Base-by-base conservation (phyloP, 345 rosid genomes). In the Lepidium aucheri region DNA sequence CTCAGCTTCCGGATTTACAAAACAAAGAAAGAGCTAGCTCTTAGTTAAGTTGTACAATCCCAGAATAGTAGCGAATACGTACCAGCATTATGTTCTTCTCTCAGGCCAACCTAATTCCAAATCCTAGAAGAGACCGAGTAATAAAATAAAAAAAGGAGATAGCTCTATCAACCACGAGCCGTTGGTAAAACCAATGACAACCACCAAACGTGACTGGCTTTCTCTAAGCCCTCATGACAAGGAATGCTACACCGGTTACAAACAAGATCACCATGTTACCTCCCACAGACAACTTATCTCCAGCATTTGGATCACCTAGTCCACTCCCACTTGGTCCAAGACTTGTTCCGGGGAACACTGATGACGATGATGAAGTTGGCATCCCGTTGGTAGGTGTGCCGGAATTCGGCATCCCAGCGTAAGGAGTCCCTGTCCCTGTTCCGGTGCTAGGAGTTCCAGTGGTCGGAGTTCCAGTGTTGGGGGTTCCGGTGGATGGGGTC, bases 301-400 rank as follows among this genome's bases (percentile, higher is more conserved):
- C 77, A 30, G 73, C 32, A 20, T 46, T 74, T 5, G 68, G 69
- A 74, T 74, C 77, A 0, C 46, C 51, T 3, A 65, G 18, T 5
- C 72, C 71, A 0, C 68, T 60, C 6, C 77, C 77, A 3, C 53
- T 61, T 8, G 77, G 77, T 45, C 77, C 77, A 67, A 74, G 22
- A 49, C 64, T 67, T 54, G 77, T 74, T 0, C 77, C 77, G 0
- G 77, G 77, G 62, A 74, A 74, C 32, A 74, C 73, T 0, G 77
- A 74, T 11, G 77, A 74, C 0, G 77, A 61, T 0, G 77, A 74
- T 3, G 77, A 74, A 38, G 73, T 17, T 39, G 77, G 77, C 68
- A 53, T 74, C 4, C 77, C 77, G 20, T 45, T 74, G 4, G 68
- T 3, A 0, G 75, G 75, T 9, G 63, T 69, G 20, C 76, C 68